Percentiles rank a stretch among this genome's conserved stretches.
These are phyloP conservation scores for Elasticomyces elasticus DNA, from an alignment of 495 filamentous ascomycete genomes.

Conservation along the genomic window DNA sequence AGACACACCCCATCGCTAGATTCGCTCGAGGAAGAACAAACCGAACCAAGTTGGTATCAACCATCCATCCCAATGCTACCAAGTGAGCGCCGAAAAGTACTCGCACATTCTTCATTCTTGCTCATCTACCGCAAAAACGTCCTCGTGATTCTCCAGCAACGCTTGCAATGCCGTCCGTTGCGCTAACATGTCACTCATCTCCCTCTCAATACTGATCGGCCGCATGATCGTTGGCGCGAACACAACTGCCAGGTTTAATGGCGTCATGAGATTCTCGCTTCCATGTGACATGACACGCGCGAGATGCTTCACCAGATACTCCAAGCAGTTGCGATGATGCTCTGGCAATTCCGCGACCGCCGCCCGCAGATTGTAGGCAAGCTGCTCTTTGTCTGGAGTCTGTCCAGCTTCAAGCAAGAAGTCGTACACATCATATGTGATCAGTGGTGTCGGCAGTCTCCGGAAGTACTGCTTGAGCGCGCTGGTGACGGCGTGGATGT, in stretches of 20 bases:
- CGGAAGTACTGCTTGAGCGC: slow-evolving; percentile 97
- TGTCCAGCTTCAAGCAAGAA: slow-evolving; percentile 61
- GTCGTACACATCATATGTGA: slow-evolving; percentile 91
- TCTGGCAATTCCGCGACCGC: slow-evolving; percentile 67
- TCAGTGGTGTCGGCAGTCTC: slow-evolving; percentile 79
- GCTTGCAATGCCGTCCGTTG: slow-evolving; percentile 79
- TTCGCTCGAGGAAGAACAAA: too few relatives aligned
- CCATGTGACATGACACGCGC: slow-evolving; percentile 75
- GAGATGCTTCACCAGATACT: slow-evolving; percentile 91
- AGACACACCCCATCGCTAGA: too few relatives aligned
- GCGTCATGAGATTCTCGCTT: slow-evolving; percentile 84
- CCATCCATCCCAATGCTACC: too few relatives aligned
- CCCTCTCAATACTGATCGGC: slow-evolving; percentile 73
- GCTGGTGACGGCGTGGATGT: slow-evolving; percentile 94
- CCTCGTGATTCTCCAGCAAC: slow-evolving; percentile 27
- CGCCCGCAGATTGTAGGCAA: slow-evolving; percentile 56
- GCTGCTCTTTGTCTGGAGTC: slow-evolving; percentile 50
- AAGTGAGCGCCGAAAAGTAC: too few relatives aligned
- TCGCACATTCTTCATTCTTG: background rate
- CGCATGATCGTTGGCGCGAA: slow-evolving; percentile 98
- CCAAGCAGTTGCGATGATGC: slow-evolving; percentile 76
- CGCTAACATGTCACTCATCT: slow-evolving; percentile 90
- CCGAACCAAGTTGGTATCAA: too few relatives aligned
- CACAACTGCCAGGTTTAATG: slow-evolving; percentile 89
- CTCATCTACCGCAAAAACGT: slow-evolving; percentile 23